Conservation (phyloP, 805 yeast genomes). For the Cyberlindnera americana region DNA sequence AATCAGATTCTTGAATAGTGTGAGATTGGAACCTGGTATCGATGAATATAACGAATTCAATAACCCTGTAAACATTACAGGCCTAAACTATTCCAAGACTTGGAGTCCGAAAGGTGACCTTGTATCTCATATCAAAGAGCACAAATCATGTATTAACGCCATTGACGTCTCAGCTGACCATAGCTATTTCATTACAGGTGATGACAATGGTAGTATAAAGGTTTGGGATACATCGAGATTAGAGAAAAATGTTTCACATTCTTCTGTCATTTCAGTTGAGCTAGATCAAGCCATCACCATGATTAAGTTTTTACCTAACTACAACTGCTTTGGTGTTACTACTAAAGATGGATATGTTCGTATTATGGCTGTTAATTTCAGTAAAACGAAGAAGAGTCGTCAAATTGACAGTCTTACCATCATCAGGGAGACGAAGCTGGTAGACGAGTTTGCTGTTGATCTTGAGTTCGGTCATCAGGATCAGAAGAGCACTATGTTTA, state of each 20-base stretch:
- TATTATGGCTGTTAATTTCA: conserved; percentile 36
- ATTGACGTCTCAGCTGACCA: conserved; percentile 59
- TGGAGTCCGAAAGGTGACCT: conserved; percentile 47
- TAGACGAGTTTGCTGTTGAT: conserved; percentile 40
- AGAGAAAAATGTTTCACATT: conserved; percentile 55
- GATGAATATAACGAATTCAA: conserved; percentile 72
- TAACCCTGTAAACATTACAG: conserved; percentile 6
- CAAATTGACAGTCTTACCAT: conserved; percentile 23
- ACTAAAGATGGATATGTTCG: conserved; percentile 34
- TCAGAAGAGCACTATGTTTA: conserved; percentile 40
- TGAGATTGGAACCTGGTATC: conserved; percentile 53
- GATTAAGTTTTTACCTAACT: conserved; percentile 47
- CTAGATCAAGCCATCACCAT: conserved; percentile 48
- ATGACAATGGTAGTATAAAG: conserved; percentile 66
- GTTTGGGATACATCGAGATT: conserved; percentile 75
- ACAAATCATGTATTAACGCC: conserved; percentile 53
- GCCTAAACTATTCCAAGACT: conserved; percentile 17
- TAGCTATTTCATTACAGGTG: conserved; percentile 70
- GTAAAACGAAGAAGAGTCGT: conserved; percentile 22
- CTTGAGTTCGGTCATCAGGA: conserved; percentile 40
- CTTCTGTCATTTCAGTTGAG: conserved; percentile 44
- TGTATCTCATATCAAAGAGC: conserved; percentile 65
- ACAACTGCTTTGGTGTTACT: conserved; percentile 58
- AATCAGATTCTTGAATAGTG: conserved; percentile 47
- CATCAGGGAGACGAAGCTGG: conserved; percentile 41